Evolutionary conservation across 768 basidiomycete species (phyloP), one percentile per base, ranked within the genome.

Genomic region (Tubosaeta sp.): DNA sequence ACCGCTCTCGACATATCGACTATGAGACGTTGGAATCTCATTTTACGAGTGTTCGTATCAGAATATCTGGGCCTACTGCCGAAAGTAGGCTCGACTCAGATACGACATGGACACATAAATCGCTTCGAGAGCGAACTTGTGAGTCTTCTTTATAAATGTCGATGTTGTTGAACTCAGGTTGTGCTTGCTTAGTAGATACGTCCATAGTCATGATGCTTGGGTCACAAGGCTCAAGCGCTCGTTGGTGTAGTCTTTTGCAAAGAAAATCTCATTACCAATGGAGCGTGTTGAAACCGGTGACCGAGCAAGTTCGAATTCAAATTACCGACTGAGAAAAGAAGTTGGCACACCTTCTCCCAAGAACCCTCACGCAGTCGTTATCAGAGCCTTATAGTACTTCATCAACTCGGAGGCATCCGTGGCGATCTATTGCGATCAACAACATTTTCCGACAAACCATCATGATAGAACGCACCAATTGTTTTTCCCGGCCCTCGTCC

Each of bases 11-110:
- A 97, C 61, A 70, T 90, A 40, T 79, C 87, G 8, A 94, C 92
- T 0, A 80, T 97, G 78, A 80, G 84, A 41, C 77, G 88, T 21
- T 98, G 96, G 96, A 90, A 89, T 63, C 72, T 94, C 27, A 78
- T 99, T 46, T 64, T 97, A 34, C 77, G 95, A 29, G 81, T 96
- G 1, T 94, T 97, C 64, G 79, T 92, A 60, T 76, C 87, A 1
- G 96, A 97, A 70, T 99, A 98, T 68, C 77, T 98, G 2, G 79
- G 86, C 49, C 67, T 91, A 42, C 74, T 68, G 11, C 84, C 88
- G 0, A 69, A 76, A 22, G 65, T 74, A 44, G 69, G 68, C 10
- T 70, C 67, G 10, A 56, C 60, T 32, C 56, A 64, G 19, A 46
- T 43, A 31, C 51, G 18, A 40, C 57, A 63, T 14, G 62, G 64